Evolutionary conservation across 2,329 filamentous ascomycete species (phyloP).

Genomic region (Ophiostoma tasmaniense): DNA sequence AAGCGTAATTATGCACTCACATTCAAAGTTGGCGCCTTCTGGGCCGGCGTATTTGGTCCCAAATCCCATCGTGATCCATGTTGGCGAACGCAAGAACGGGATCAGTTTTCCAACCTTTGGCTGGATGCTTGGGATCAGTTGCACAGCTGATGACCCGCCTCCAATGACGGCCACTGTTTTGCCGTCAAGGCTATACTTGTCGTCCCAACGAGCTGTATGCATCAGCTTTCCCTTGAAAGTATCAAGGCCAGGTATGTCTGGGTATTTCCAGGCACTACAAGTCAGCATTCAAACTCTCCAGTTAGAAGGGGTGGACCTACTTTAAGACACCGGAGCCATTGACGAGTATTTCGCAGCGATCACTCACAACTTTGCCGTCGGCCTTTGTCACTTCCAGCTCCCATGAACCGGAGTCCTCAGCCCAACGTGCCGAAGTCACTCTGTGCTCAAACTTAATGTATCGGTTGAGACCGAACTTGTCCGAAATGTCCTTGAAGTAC

Average conservation of each 20-base stretch:
- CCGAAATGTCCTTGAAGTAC: conserved; percentile 29
- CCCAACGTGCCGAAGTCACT: conserved; percentile 30
- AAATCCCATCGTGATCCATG: conserved; percentile 57
- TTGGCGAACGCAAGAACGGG: conserved; percentile 14
- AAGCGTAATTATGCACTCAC: conserved; percentile 27
- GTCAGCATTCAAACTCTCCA: neutral
- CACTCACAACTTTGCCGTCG: conserved; percentile 17
- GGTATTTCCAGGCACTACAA: conserved; percentile 20
- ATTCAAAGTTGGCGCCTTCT: conserved; percentile 26
- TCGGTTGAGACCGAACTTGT: conserved; percentile 29
- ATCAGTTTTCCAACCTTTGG: conserved; percentile 11
- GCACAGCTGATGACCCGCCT: conserved; percentile 26
- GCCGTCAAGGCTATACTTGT: conserved; percentile 18
- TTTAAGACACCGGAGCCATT: conserved; percentile 22
- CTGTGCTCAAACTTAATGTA: conserved; percentile 33
- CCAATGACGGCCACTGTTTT: conserved; percentile 28
- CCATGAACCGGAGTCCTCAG: conserved; percentile 34
- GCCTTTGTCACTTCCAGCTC: conserved; percentile 23
- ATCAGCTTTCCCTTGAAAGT: conserved; percentile 25
- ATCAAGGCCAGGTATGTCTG: conserved; percentile 28
- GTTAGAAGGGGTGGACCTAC: neutral
- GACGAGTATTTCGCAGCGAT: conserved; percentile 20
- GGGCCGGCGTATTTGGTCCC: conserved; percentile 33
- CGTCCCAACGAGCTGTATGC: conserved; percentile 24
- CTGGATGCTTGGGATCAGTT: conserved; percentile 25